Evolutionary conservation across 1,284 basidiomycete genomes (phyloP).

Genomic region (Chalciporus piperatoides): DNA sequence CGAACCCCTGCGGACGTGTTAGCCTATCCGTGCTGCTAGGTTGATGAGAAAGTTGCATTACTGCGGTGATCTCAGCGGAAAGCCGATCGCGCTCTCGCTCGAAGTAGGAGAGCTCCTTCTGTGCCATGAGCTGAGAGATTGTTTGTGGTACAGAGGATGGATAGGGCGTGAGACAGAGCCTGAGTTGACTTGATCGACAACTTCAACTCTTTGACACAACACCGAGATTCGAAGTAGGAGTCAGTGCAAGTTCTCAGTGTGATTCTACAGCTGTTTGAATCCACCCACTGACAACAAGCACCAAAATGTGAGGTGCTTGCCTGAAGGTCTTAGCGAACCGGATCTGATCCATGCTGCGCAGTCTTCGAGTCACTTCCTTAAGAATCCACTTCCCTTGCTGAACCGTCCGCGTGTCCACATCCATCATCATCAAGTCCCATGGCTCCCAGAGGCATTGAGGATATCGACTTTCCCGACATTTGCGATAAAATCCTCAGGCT

Average conservation of each 20-base stretch:
- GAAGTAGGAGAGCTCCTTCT: constrained; percentile 60
- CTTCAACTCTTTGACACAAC: too few relatives aligned
- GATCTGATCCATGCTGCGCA: not conserved
- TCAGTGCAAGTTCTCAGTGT: not conserved
- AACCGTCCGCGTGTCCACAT: not conserved
- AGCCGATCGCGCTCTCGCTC: constrained; percentile 74
- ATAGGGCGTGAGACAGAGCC: too few relatives aligned
- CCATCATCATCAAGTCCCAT: constrained; percentile 8
- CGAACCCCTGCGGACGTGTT: constrained; percentile 69
- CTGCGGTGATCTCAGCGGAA: constrained; percentile 67
- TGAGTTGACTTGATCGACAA: too few relatives aligned
- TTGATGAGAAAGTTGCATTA: constrained; percentile 29
- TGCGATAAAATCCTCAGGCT: constrained; percentile 14
- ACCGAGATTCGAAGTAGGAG: too few relatives aligned
- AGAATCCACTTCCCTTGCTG: not conserved
- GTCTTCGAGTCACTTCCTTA: not conserved
- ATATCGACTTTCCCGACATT: constrained; percentile 22
- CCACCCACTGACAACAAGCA: too few relatives aligned
- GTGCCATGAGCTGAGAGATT: constrained; percentile 32
- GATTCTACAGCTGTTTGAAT: too few relatives aligned
- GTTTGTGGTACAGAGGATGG: not conserved
- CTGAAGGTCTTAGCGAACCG: not conserved
- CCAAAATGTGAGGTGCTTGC: too few relatives aligned
- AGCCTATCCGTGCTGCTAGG: not conserved
- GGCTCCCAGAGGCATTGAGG: constrained; percentile 20